Base-by-base conservation (phyloP, 2,329 filamentous ascomycete species). In the Fusarium aywerte region DNA sequence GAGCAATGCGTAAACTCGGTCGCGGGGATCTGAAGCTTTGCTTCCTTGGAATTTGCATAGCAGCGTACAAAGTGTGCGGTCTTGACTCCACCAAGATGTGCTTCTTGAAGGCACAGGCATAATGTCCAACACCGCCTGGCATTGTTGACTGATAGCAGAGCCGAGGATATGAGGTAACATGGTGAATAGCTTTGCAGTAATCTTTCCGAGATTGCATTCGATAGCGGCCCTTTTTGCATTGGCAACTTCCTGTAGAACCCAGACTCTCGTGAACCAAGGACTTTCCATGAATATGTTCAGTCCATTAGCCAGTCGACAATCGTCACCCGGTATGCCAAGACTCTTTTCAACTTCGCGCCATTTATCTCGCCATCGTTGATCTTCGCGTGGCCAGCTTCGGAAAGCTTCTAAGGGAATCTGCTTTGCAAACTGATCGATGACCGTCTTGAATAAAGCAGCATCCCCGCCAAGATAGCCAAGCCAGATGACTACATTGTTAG, bases 101-200 rank as follows among this genome's bases (percentile, higher is more conserved):
- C 4, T 2, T 4, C 18, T 65, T 4, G 16, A 35, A 1, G 51
- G 39, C 0, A 51, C 51, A 1, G 64, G 68, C 44, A 70, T 60
- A 0, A 67, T 54, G 1, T 69, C 62, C 3, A 70, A n/a, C 2
- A 70, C 52, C 2, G 68, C 55, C n/a, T 59, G 52, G 0, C 62
- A 55, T 8, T 70, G 68, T 1, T 33, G 4, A 3, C 16, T 25
- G 0, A 56, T 15, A 0, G 12, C 1, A 0, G 27, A 35, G 2
- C 8, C 18, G 0, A 67, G 16, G 1, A 44, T 23, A 1, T 10
- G 9, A 0, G 65, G 65, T 0, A 54, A 10, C 0, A 67, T 18
- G 1, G 50, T 25, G 10, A 67, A 63, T 1, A 31, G 5, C 0
- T 23, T 45, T 1, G 33, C 13, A 0, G 38, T 4, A 1, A 62